Percentiles rank a stretch among this genome's conserved stretches.
Conservation (phyloP, 345 rosid species). For the Acer saccharum region DNA sequence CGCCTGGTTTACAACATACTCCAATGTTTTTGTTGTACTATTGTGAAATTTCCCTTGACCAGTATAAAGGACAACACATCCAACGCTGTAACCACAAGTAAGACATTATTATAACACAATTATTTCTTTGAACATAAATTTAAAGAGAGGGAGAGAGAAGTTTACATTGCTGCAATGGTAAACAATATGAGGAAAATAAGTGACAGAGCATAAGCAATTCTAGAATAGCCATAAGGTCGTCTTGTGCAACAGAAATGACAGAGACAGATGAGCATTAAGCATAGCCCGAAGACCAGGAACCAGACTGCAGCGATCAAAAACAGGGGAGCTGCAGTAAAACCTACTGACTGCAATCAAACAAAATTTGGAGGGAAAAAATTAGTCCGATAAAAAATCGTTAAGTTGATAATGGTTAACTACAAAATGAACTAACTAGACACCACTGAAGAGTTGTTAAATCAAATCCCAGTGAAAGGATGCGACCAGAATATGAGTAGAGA, state of each 20-base stretch:
- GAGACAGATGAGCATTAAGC: slow-evolving; percentile 49
- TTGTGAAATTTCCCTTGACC: slow-evolving; percentile 73
- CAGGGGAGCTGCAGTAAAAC: slow-evolving; percentile 79
- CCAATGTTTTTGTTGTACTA: slow-evolving; percentile 72
- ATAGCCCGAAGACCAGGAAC: slow-evolving; percentile 77
- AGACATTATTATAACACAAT: slow-evolving; percentile 3
- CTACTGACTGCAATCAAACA: slow-evolving; percentile 70
- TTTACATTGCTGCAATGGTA: slow-evolving; percentile 68
- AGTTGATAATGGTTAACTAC: not conserved
- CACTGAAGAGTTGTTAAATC: not conserved
- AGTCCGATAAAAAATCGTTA: not conserved
- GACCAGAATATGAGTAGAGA: not conserved
- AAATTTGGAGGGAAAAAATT: slow-evolving; percentile 17
- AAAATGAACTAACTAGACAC: not conserved
- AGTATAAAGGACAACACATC: slow-evolving; percentile 73
- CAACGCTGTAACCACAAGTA: slow-evolving; percentile 54
- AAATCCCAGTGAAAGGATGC: not conserved
- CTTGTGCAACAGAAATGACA: slow-evolving; percentile 51
- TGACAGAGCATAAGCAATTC: slow-evolving; percentile 61
- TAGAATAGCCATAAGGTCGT: slow-evolving; percentile 61
- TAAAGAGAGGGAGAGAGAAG: slow-evolving; percentile 10
- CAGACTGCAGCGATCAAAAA: slow-evolving; percentile 65
- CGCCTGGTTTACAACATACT: slow-evolving; percentile 73
- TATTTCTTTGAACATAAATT: not conserved
- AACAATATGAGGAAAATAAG: slow-evolving; percentile 68